Percentiles rank a stretch among this genome's conserved stretches.
phyloP scores from a whole-genome alignment of 2,329 filamentous ascomycete genomes.

The Fusarium beomiforme region DNA sequence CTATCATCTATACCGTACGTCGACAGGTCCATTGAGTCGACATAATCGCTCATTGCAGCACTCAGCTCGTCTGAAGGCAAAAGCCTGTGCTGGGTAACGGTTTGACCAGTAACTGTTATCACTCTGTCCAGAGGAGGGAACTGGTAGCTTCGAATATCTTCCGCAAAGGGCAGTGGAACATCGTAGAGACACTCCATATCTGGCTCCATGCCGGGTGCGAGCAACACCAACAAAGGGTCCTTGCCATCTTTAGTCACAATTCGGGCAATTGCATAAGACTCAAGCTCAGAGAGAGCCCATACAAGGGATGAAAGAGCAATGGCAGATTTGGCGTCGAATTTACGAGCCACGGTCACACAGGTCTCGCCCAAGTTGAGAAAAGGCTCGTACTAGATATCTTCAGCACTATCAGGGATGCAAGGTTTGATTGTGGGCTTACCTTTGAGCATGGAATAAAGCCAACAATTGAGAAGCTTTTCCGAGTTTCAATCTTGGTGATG shows the following conservation, averaged over 20 bases:
- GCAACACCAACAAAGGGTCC: slow-evolving; percentile 78
- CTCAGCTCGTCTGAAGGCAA: slow-evolving; percentile 80
- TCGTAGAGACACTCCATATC: slow-evolving; percentile 90
- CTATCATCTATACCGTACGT: slow-evolving; percentile 77
- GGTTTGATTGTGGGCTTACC: slow-evolving; percentile 54
- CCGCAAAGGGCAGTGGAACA: slow-evolving; percentile 88
- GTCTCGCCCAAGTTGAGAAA: slow-evolving; percentile 87
- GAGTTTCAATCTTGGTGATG: slow-evolving; percentile 86
- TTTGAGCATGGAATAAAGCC: slow-evolving; percentile 83
- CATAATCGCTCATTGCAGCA: slow-evolving; percentile 87
- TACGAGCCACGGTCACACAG: slow-evolving; percentile 80
- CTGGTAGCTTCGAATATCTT: slow-evolving; percentile 89
- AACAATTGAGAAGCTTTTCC: slow-evolving; percentile 79
- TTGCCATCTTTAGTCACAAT: slow-evolving; percentile 87
- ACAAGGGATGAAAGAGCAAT: slow-evolving; percentile 90
- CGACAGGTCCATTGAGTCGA: slow-evolving; percentile 91
- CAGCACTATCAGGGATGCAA: slow-evolving; percentile 4
- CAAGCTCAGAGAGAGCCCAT: slow-evolving; percentile 84
- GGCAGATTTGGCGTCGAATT: slow-evolving; percentile 81
- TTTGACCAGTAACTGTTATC: slow-evolving; percentile 84
- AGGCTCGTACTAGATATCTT: slow-evolving; percentile 72
- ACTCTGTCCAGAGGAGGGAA: slow-evolving; percentile 92
- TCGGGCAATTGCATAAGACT: slow-evolving; percentile 86
- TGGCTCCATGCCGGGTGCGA: slow-evolving; percentile 81
- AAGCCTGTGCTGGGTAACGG: slow-evolving; percentile 82